A percentile compares a stretch with the other conserved stretches of the same genome.
phyloP scores from a whole-genome alignment of 1,139 yeast genomes.

The Yamadazyma triangularis region DNA sequence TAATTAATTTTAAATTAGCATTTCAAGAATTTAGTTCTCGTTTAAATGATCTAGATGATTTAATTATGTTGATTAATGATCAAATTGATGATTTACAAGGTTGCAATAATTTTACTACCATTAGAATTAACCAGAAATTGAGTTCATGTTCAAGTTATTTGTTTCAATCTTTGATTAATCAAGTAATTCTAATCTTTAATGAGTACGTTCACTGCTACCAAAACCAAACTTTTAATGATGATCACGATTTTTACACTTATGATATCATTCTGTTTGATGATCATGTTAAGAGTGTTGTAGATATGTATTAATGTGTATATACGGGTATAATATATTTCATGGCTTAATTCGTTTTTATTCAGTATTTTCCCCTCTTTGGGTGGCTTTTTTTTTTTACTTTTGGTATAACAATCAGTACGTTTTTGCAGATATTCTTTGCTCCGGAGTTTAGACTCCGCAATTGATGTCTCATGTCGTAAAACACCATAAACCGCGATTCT shows the following conservation, averaged over 20 bases:
- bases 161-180: slow-evolving; percentile 6
- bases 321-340: too few species aligned
- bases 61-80: slow-evolving; percentile 11
- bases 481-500: too few species aligned
- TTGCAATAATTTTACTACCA: slow-evolving; percentile 1
- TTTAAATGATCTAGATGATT: slow-evolving; percentile 8
- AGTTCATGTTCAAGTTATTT: slow-evolving; percentile 4
- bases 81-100: slow-evolving; percentile 10
- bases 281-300: slow-evolving; percentile 6
- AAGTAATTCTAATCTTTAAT: slow-evolving; percentile 7
- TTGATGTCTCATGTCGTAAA: too few species aligned
- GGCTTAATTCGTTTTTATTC: too few species aligned
- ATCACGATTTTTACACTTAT: slow-evolving; percentile 7
- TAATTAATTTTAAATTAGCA: slow-evolving; percentile 6
- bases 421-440: too few species aligned
- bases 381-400: too few species aligned
- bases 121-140: slow-evolving; percentile 9
- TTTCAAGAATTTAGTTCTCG: slow-evolving; percentile 9
- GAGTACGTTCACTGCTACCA: slow-evolving; percentile 7
- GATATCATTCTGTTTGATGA: slow-evolving; percentile 13
- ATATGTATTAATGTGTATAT: too few species aligned
- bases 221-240: slow-evolving; percentile 1
- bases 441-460: too few species aligned
- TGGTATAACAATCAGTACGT: too few species aligned
- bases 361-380: too few species aligned